These are phyloP conservation scores for Groenewaldozyma auringiensis DNA, from an alignment of 1,139 yeast species.

Conservation along the genomic window DNA sequence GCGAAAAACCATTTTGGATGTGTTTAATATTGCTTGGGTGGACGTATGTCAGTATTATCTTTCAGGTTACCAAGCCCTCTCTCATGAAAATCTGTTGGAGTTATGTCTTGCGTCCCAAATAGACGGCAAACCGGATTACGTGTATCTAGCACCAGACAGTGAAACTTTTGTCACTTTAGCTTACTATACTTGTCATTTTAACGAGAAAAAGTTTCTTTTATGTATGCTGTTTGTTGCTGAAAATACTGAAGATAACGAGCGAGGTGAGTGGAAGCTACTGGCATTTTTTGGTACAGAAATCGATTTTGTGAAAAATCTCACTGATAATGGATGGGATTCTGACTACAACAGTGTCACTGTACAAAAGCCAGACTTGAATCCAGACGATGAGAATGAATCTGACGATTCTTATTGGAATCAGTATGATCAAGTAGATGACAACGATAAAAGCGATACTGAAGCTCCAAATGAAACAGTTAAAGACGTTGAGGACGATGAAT, in stretches of 20 bases:
- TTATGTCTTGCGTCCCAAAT: not conserved
- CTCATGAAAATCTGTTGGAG: not conserved
- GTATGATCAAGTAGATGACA: constrained; percentile 8
- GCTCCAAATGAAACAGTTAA: constrained; percentile 1
- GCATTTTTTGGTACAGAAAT: not conserved
- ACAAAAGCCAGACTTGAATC: constrained; percentile 3
- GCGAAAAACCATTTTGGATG: not conserved
- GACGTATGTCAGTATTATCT: not conserved
- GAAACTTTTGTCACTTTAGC: not conserved
- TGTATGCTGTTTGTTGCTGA: not conserved
- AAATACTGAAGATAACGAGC: not conserved
- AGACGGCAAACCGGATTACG: not conserved
- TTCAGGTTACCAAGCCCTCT: not conserved
- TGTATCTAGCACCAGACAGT: not conserved
- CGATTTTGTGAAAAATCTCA: not conserved
- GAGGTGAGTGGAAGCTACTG: not conserved
- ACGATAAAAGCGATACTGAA: not conserved
- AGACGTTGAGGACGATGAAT: constrained; percentile 8
- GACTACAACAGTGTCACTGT: not conserved
- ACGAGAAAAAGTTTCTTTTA: not conserved
- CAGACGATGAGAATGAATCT: not conserved
- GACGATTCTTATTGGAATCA: constrained; percentile 12
- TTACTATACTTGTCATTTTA: no score
- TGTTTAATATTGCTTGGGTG: not conserved
- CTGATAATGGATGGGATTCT: not conserved